Evolutionary conservation across 2,329 filamentous ascomycete species (phyloP), one percentile per base, ranked within the genome.

Genomic region (Alternaria infectoria): DNA sequence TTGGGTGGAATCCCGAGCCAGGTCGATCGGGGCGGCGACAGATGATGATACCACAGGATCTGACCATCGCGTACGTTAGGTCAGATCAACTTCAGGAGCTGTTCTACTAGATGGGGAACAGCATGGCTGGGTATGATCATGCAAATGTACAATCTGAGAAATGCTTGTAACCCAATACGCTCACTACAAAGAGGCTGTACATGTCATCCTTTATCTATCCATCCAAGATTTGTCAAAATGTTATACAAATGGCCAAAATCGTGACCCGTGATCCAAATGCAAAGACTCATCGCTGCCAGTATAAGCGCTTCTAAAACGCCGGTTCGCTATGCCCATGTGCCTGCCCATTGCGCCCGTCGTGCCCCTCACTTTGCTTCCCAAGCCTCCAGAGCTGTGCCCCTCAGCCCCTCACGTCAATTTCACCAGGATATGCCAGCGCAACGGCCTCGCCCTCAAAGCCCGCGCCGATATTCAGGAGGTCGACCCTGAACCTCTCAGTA

Each of bases 351-450:
- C 13, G 30, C 30, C 30, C 3, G 1, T 36, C 32, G n/a, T 28
- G 45, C 55, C 45, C 55, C 45, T 43, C 15, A 32, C 4, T 36
- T 9, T 21, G 19, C 5, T 6, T 17, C 9, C 21, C 21, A 15
- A 15, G 25, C 54, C 26, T 59, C 32, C 19, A 40, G 36, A 2
- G 36, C 36, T 44, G 13, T 43, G 26, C 32, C 25, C 28, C 40
- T 66, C 46, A 66, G 15, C 51, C 63, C 43, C 63, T 17, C 12
- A 66, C 19, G 32, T 68, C 65, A 3, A 68, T 46, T 30, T 68
- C 64, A 5, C 19, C 9, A 6, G 52, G 47, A 25, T 66, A 66
- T 26, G 28, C 28, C 17, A 32, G 30, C 28, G 11, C 49, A 12
- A 30, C 11, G 19, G 32, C 55, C 47, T 57, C 61, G 15, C 15